Base-by-base conservation (phyloP, 225 moss, liverwort and hornwort genomes). In the Bryum argenteum region DNA sequence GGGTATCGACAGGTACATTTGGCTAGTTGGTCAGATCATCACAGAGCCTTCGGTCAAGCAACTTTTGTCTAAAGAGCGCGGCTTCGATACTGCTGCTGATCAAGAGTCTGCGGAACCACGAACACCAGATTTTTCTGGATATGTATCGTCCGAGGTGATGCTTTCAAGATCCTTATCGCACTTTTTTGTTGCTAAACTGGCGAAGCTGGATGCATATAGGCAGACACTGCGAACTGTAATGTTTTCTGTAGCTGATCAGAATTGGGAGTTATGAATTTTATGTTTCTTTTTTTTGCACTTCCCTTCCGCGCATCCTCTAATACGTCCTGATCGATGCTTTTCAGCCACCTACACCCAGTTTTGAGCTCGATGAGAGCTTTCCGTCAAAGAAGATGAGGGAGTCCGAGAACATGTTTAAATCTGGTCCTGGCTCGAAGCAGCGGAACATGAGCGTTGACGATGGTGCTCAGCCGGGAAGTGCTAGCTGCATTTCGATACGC, bases 21-120 rank as follows among this genome's bases (percentile, higher is more conserved):
- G 97, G 97, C 88, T 97, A 62, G 94, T 97, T 66, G 97, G 97
- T 79, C 97, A 94, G 82, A 89, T 97, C 54, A 91, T 94, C 63
- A 86, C 91, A 59, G 97, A 94, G 71, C 90, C 94, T 63, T 83
- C 86, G 66, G 82, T 97, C 3, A 94, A 92, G 84, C 90, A 85
- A 76, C 68, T 97, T 17, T 80, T 97, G 77, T 92, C 94, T 47
- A 74, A 80, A 61, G 84, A 87, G 43, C 86, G 78, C 63, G 72
- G 75, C 33, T 70, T 79, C 76, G 89, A 89, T 61, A 63, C 66
- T 40, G 82, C 87, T 63, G 68, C 63, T 70, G 82, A 87, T 16
- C 67, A 72, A 37, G 85, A 90, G 61, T 81, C 78, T 66, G 73
- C 79, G 75, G 84, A 82, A 66, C 69, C 85, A 39, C 65, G 82